Conservation (phyloP, 768 basidiomycete species). For the Dentipellis fragilis region DNA sequence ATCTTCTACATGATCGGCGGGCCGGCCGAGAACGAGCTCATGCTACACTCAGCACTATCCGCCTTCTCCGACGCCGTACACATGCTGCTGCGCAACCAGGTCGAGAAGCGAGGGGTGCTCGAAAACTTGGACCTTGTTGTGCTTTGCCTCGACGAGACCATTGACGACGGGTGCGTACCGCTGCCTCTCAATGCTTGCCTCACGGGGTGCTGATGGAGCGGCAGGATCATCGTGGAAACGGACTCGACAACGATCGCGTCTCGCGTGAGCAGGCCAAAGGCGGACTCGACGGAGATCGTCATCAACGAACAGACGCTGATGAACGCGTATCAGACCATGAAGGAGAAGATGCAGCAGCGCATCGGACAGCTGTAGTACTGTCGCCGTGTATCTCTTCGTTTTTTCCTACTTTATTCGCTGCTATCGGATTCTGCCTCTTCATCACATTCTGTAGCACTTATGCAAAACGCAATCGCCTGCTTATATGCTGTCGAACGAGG, state of each 20-base stretch:
- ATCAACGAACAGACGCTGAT: slow-evolving; percentile 98
- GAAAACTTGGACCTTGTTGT: slow-evolving; percentile 92
- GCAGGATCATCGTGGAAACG: slow-evolving; percentile 92
- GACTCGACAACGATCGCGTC: slow-evolving; percentile 94
- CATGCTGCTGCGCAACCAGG: slow-evolving; percentile 78
- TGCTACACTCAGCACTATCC: slow-evolving; percentile 78
- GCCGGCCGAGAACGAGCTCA: slow-evolving; percentile 87
- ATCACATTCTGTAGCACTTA: neutral
- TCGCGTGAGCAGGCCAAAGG: slow-evolving; percentile 82
- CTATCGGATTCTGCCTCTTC: neutral
- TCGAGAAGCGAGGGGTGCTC: slow-evolving; percentile 90
- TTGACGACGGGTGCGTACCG: slow-evolving; percentile 85
- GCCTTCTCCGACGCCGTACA: slow-evolving; percentile 82
- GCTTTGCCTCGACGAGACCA: slow-evolving; percentile 90
- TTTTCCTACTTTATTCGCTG: neutral
- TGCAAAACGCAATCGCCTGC: too few relatives aligned
- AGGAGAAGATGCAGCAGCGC: slow-evolving; percentile 75
- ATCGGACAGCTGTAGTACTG: slow-evolving; percentile 58
- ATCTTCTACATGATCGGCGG: slow-evolving; percentile 90
- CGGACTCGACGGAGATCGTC: slow-evolving; percentile 92
- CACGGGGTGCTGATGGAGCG: neutral
- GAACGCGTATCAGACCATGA: slow-evolving; percentile 86
- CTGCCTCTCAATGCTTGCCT: neutral
- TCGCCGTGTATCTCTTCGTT: neutral
- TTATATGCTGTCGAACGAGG: too few relatives aligned